Evolutionary conservation across 768 basidiomycete genomes (phyloP).

Genomic region (Sporobolomyces pararoseus): DNA sequence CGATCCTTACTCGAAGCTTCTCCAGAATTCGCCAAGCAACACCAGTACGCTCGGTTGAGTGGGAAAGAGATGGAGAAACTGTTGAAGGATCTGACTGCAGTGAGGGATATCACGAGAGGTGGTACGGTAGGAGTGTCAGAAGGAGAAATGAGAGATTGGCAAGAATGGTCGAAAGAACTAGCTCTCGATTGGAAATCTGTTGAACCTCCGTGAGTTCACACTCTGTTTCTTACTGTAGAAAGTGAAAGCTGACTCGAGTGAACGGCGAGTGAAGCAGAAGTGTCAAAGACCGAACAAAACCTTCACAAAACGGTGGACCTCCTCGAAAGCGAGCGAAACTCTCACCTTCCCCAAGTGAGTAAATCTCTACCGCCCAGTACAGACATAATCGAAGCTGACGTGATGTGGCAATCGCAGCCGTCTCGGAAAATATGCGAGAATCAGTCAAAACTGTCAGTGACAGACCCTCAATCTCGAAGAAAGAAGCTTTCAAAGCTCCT

Average conservation of each 20-base stretch:
- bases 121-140: background rate
- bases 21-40: background rate
- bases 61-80: constrained; percentile 19
- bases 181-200: constrained; percentile 14
- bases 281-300: background rate
- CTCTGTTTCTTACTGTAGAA: background rate
- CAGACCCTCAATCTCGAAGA: background rate
- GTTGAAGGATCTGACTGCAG: constrained; percentile 20
- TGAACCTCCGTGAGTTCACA: background rate
- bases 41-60: constrained; percentile 1
- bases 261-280: too few species aligned
- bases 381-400: too few species aligned
- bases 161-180: constrained; percentile 18
- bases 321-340: constrained; percentile 17
- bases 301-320: constrained; percentile 8
- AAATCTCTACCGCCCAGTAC: too few species aligned
- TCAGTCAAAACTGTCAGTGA: constrained; percentile 1
- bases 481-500: background rate
- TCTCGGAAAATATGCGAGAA: background rate
- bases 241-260: background rate
- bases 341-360: constrained; percentile 15
- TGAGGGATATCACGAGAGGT: constrained; percentile 24
- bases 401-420: background rate
- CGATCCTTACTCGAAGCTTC: background rate
- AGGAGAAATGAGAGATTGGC: constrained; percentile 18